Base-by-base conservation (phyloP, 2,329 filamentous ascomycete genomes). In the Karstenula rhodostoma region DNA sequence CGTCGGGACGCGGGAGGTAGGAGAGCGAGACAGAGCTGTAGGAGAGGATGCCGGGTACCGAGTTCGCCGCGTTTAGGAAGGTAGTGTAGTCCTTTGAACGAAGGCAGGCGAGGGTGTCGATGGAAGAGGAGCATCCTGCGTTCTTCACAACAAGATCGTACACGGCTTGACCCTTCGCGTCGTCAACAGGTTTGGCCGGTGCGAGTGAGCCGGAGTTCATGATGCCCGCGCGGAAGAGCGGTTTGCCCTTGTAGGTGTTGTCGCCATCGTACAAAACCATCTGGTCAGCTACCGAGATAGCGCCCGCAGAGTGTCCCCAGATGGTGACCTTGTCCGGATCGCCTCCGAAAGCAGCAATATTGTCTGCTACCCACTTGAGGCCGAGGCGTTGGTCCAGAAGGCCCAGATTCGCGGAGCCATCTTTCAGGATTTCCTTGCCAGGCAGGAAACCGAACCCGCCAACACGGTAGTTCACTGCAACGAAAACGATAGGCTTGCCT, bases 261-360 rank as follows among this genome's bases (percentile, higher is more conserved):
- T 94, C 82, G 7, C 92, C 91, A 35, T 87, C 85, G 66, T 91
- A 93, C 12, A 94, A 80, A 1, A 87, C 80, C 86, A 93, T 92
- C 67, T 94, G 92, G 69, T 93, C 86, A 51, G 90, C 85, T 1
- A 92, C 90, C 0, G 90, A 93, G 63, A 93, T 92, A 15, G 75
- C 66, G 13, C 81, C 80, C 8, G 78, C 75, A 42, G 66, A 71
- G 72, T 94, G 88, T 27, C 91, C 91, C 89, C 89, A 93, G 60
- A 94, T 89, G 0, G 90, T 94, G 6, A 94, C 90, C 73, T 90
- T 90, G n/a, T 82, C 81, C 0, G 90, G 89, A 72, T 94, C 91
- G 15, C 92, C 92, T 10, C 92, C 92, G 71, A 95, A 96, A 0
- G 86, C 83, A 1, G 80, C 87, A 58, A 94, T 92, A 66, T 94